Conservation (phyloP, 768 basidiomycete genomes). For the Boletus huronensis region DNA sequence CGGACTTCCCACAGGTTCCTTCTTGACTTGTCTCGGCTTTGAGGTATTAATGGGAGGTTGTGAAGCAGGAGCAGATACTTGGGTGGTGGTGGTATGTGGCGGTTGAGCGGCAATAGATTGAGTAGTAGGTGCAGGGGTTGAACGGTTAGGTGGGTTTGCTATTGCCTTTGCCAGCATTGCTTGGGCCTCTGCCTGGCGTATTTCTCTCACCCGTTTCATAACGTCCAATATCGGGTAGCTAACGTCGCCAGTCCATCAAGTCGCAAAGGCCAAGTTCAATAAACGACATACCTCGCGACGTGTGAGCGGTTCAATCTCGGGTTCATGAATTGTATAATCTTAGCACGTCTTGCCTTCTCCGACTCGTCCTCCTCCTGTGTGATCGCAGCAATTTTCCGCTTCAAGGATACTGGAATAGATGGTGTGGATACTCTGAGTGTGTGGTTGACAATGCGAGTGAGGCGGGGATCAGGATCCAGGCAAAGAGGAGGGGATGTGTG, state of each 20-base stretch:
- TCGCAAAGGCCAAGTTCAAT: background rate
- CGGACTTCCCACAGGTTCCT: constrained; percentile 28
- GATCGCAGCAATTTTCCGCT: constrained; percentile 67
- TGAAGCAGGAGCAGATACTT: constrained; percentile 23
- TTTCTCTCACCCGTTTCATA: constrained; percentile 33
- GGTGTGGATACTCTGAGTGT: constrained; percentile 70
- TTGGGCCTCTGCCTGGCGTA: constrained; percentile 25
- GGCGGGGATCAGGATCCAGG: constrained; percentile 74
- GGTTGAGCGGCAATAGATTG: constrained; percentile 36
- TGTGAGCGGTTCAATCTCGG: constrained; percentile 47
- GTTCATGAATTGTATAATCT: constrained; percentile 79
- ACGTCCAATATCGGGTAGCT: constrained; percentile 62
- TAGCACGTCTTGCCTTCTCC: constrained; percentile 66
- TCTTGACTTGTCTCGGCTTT: constrained; percentile 28
- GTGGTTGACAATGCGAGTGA: constrained; percentile 73
- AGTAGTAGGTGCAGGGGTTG: constrained; percentile 28
- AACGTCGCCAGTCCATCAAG: constrained; percentile 1
- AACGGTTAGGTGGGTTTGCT: constrained; percentile 29
- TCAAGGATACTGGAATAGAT: constrained; percentile 67
- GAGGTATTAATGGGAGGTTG: constrained; percentile 29
- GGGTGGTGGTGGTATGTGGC: constrained; percentile 31
- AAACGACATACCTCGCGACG: constrained; percentile 45
- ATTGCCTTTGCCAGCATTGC: constrained; percentile 24
- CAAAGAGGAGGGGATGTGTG: constrained; percentile 75
- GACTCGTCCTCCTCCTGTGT: constrained; percentile 76